These are phyloP conservation scores for Niebla homalea DNA, from an alignment of 495 filamentous ascomycete species.

Conservation along the genomic window DNA sequence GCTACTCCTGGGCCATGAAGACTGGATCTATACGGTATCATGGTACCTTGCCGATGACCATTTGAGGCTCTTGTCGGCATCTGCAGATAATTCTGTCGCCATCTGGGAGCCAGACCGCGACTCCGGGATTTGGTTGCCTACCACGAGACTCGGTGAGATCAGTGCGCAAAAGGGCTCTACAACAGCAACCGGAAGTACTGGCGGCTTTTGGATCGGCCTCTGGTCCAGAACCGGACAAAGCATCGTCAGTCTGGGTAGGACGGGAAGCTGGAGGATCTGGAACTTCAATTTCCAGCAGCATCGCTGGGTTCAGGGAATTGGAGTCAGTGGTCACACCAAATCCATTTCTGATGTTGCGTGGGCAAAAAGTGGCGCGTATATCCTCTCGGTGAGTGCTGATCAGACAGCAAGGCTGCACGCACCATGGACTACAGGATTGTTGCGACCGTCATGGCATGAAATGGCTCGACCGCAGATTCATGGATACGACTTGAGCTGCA, in stretches of 20 bases:
- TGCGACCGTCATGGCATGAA: constrained; percentile 67
- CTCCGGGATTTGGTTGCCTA: constrained; percentile 83
- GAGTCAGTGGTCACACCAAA: constrained; percentile 72
- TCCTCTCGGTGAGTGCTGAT: constrained; percentile 79
- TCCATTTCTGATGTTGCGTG: constrained; percentile 69
- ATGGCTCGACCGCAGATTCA: constrained; percentile 93
- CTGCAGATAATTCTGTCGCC: constrained; percentile 86
- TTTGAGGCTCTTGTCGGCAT: constrained; percentile 73
- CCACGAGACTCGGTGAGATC: constrained; percentile 77
- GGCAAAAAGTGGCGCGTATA: constrained; percentile 69
- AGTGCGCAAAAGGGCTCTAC: constrained; percentile 87
- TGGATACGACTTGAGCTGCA: constrained; percentile 94
- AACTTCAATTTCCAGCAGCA: constrained; percentile 37
- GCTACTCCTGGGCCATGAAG: constrained; percentile 86
- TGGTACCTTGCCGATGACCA: constrained; percentile 50
- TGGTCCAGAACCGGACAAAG: constrained; percentile 71
- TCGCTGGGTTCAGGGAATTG: constrained; percentile 62
- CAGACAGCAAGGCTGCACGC: constrained; percentile 91
- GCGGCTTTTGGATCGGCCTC: constrained; percentile 89
- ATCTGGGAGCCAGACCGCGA: constrained; percentile 76
- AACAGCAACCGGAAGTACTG: constrained; percentile 86
- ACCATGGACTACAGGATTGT: constrained; percentile 51
- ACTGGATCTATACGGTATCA: constrained; percentile 84
- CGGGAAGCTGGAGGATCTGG: constrained; percentile 90
- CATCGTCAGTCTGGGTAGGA: constrained; percentile 73